phyloP scores from a whole-genome alignment of 2,329 filamentous ascomycete genomes.

The Basipetospora sp. region DNA sequence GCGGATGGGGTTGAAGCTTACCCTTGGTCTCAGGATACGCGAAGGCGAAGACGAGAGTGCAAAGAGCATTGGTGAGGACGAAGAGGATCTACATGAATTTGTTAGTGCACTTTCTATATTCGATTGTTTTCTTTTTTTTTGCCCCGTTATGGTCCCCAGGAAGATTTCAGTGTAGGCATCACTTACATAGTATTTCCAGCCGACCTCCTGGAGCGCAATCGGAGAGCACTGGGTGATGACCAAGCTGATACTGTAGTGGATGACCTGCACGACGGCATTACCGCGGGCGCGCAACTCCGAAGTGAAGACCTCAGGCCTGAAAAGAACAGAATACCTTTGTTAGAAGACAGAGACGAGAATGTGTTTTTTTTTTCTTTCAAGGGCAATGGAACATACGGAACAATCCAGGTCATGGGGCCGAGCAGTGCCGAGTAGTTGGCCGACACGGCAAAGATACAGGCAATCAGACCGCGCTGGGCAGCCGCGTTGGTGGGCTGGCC shows the following conservation, averaged over 20 bases:
- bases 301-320: conserved; percentile 25
- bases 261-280: conserved; percentile 25
- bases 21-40: conserved; percentile 24
- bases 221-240: conserved; percentile 27
- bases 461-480: conserved; percentile 23
- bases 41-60: conserved; percentile 20
- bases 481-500: conserved; percentile 22
- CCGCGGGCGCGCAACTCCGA: conserved; percentile 26
- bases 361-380: too few relatives aligned
- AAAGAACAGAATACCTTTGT: rapidly evolving
- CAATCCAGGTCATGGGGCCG: conserved; percentile 28
- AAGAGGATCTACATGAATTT: conserved; percentile 19
- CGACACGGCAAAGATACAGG: conserved; percentile 26
- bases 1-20: conserved; percentile 7
- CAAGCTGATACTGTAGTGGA: conserved; percentile 26
- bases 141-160: conserved; percentile 15
- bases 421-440: conserved; percentile 23
- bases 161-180: background rate
- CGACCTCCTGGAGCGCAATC: conserved; percentile 22
- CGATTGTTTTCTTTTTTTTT: background rate
- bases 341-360: too few relatives aligned
- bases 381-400: conserved; percentile 26
- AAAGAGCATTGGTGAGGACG: conserved; percentile 23
- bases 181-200: conserved; percentile 27
- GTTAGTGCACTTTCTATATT: too few relatives aligned